phyloP scores from a whole-genome alignment of 108 stramenopile species.

The Skeletonema marinoi region DNA sequence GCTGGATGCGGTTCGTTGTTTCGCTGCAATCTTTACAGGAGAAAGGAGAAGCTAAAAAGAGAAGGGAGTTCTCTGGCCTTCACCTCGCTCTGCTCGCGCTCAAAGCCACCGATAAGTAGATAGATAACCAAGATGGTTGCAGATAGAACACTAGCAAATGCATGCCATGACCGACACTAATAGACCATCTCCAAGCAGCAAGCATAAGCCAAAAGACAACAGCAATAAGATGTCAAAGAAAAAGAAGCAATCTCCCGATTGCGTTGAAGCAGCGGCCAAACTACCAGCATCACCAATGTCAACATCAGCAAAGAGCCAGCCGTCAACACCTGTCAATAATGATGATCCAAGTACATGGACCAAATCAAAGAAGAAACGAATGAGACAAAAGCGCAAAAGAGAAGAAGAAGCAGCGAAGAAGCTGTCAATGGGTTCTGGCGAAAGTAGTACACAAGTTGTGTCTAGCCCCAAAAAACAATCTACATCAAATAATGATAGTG shows the following conservation, averaged over 20 bases:
- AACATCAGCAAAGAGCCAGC: background rate
- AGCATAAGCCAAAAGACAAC: background rate
- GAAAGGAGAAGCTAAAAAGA: too few relatives aligned
- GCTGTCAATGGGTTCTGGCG: background rate
- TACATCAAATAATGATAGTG: background rate
- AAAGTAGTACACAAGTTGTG: background rate
- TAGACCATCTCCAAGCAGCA: background rate
- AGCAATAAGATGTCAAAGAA: background rate
- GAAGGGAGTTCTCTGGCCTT: too few relatives aligned
- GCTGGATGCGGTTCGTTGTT: too few relatives aligned
- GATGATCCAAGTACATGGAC: constrained; percentile 39
- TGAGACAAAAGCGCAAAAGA: constrained; percentile 42
- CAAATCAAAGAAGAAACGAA: constrained; percentile 49
- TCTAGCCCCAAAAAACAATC: background rate
- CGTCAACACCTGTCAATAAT: background rate
- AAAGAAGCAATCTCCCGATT: background rate
- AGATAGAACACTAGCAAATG: background rate
- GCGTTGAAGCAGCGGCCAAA: background rate
- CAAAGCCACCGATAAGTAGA: too few relatives aligned
- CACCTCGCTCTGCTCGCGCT: too few relatives aligned
- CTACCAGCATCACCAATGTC: background rate
- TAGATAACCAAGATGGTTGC: too few relatives aligned
- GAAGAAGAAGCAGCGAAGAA: constrained; percentile 24
- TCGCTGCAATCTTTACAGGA: too few relatives aligned
- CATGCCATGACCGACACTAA: background rate